phyloP scores from a whole-genome alignment of 2,329 filamentous ascomycete genomes.

The Colletotrichum shisoi region DNA sequence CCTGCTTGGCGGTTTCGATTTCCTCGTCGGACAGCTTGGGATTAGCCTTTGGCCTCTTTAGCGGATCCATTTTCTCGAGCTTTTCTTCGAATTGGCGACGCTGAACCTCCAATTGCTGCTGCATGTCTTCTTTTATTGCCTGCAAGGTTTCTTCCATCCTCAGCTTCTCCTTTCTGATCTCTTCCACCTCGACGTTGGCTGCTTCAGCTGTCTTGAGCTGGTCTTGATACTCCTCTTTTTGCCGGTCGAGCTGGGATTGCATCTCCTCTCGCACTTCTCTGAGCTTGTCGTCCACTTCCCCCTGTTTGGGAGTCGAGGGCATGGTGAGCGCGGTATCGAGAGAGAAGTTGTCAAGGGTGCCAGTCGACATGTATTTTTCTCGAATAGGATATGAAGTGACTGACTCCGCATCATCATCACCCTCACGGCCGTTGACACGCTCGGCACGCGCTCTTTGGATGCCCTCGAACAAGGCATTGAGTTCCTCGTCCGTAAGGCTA shows the following conservation, averaged over 20 bases:
- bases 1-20: conserved; percentile 71
- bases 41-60: conserved; percentile 67
- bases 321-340: conserved; percentile 93
- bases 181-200: conserved; percentile 79
- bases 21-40: conserved; percentile 76
- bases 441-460: conserved; percentile 86
- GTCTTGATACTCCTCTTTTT: conserved; percentile 82
- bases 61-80: conserved; percentile 75
- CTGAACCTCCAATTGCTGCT: conserved; percentile 82
- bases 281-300: conserved; percentile 77
- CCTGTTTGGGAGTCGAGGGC: conserved; percentile 86
- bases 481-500: conserved; percentile 88
- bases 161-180: conserved; percentile 81
- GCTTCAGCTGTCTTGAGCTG: conserved; percentile 79
- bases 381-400: conserved; percentile 84
- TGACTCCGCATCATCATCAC: conserved; percentile 90
- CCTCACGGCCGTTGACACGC: conserved; percentile 74
- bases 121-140: conserved; percentile 85
- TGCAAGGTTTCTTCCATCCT: conserved; percentile 84
- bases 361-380: conserved; percentile 95
- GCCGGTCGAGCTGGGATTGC: conserved; percentile 81
- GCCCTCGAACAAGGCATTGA: conserved; percentile 92
- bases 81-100: conserved; percentile 85
- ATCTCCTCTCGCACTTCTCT: conserved; percentile 80
- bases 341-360: conserved; percentile 94